Conservation (phyloP, 257 asterid species). For the Cruciata laevipes region DNA sequence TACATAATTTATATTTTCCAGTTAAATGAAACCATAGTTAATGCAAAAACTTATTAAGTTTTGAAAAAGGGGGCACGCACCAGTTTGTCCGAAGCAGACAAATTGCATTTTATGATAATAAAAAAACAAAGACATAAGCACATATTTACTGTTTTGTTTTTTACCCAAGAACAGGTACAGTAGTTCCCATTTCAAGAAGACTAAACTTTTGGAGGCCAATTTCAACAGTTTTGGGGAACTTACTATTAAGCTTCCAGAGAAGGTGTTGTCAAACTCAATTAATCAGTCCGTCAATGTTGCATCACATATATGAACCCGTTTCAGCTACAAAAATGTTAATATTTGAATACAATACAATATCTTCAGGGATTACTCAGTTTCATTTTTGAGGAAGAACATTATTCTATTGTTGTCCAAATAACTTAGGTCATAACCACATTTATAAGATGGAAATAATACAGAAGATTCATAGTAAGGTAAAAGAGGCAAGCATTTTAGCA, state of each 20-base stretch:
- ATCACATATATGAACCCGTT: conserved; percentile 78
- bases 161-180: background rate
- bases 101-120: background rate
- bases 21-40: too few relatives aligned
- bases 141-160: background rate
- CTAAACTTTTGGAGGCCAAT: background rate
- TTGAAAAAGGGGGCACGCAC: background rate
- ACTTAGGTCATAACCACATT: background rate
- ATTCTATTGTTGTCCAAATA: too few relatives aligned
- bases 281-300: conserved; percentile 76
- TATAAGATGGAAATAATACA: background rate
- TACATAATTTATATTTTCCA: too few relatives aligned
- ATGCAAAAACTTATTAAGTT: background rate
- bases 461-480: background rate
- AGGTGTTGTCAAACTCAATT: conserved; percentile 84
- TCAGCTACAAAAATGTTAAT: conserved; percentile 37
- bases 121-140: background rate
- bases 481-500: background rate
- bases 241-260: conserved; percentile 83
- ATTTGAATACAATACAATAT: background rate
- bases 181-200: background rate
- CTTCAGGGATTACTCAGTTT: background rate
- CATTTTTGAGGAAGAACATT: background rate
- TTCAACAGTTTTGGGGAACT: conserved; percentile 8
- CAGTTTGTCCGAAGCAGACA: background rate